Conservation (phyloP, 2,329 filamentous ascomycete genomes). For the Aspergillus fumigatiaffinis region DNA sequence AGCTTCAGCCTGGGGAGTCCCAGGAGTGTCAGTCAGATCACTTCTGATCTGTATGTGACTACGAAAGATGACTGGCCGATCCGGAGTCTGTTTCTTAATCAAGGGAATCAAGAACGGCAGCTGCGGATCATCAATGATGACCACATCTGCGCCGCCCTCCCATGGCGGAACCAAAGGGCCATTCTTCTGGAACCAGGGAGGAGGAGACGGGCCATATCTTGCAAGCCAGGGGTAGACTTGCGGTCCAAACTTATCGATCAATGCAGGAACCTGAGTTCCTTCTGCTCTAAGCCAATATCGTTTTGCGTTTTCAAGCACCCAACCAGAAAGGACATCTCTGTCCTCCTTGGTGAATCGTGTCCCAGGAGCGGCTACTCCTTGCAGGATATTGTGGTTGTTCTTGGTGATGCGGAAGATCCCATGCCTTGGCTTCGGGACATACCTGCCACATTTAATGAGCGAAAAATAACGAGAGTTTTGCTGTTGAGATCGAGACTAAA, state of each 20-base stretch:
- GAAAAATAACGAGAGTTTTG: too few species aligned
- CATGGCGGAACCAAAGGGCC: constrained; percentile 62
- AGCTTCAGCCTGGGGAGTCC: constrained; percentile 66
- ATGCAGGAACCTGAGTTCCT: constrained; percentile 49
- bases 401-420: constrained; percentile 81
- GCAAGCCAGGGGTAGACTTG: too few species aligned
- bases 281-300: constrained; percentile 7
- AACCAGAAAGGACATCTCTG: constrained; percentile 32
- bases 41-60: constrained; percentile 80
- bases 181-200: constrained; percentile 66
- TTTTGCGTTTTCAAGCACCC: too few species aligned
- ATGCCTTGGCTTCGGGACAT: constrained; percentile 73
- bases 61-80: constrained; percentile 74
- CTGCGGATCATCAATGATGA: constrained; percentile 78
- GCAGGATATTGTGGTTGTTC: constrained; percentile 83
- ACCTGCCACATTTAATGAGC: constrained; percentile 36
- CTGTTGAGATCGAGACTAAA: neutral
- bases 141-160: constrained; percentile 70
- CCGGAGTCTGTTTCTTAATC: constrained; percentile 65
- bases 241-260: too few species aligned
- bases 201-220: too few species aligned
- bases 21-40: constrained; percentile 62
- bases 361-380: constrained; percentile 66
- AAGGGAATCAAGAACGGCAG: constrained; percentile 76
- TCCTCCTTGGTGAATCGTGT: constrained; percentile 63